These are phyloP conservation scores for Auxenochlorella pyrenoidosa DNA, from an alignment of 139 green algal genomes.

Conservation along the genomic window DNA sequence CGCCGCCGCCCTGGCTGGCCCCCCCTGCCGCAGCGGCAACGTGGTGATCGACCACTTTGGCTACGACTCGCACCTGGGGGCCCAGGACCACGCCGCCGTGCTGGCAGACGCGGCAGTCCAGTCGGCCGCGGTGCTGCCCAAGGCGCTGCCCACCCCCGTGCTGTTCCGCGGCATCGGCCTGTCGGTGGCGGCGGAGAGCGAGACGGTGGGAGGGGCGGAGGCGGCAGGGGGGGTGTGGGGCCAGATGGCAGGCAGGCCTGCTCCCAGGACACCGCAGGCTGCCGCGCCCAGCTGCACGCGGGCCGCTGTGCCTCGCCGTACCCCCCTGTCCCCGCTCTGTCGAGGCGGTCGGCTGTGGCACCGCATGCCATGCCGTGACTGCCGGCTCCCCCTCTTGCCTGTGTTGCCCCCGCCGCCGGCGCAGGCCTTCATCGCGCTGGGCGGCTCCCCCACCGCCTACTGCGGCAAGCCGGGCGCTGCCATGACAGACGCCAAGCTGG, in stretches of 20 bases:
- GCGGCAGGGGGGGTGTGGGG: background rate
- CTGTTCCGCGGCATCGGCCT: constrained; percentile 73
- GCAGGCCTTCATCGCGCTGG: constrained; percentile 26
- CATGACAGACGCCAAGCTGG: constrained; percentile 34
- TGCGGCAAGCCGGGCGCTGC: constrained; percentile 22
- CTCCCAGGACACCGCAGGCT: background rate
- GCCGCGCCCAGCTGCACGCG: background rate
- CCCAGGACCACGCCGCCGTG: constrained; percentile 27
- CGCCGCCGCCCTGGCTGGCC: background rate
- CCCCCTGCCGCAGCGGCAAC: constrained; percentile 43
- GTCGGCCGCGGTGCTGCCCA: constrained; percentile 41
- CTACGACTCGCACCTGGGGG: constrained; percentile 32
- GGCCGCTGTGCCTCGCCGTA: background rate
- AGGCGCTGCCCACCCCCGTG: constrained; percentile 53
- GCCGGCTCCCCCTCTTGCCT: background rate
- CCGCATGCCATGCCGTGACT: background rate
- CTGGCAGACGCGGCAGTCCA: background rate
- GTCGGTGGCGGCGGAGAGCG: constrained; percentile 64
- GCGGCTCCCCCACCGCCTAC: constrained; percentile 25
- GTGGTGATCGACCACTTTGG: constrained; percentile 51
- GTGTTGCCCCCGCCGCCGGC: background rate
- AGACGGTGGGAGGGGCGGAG: constrained; percentile 71
- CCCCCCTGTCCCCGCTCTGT: too few relatives aligned
- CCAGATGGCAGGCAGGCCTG: background rate
- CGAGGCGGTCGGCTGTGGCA: too few relatives aligned